phyloP scores from a whole-genome alignment of 179 eudicot genomes.

The Spinacia oleracea region DNA sequence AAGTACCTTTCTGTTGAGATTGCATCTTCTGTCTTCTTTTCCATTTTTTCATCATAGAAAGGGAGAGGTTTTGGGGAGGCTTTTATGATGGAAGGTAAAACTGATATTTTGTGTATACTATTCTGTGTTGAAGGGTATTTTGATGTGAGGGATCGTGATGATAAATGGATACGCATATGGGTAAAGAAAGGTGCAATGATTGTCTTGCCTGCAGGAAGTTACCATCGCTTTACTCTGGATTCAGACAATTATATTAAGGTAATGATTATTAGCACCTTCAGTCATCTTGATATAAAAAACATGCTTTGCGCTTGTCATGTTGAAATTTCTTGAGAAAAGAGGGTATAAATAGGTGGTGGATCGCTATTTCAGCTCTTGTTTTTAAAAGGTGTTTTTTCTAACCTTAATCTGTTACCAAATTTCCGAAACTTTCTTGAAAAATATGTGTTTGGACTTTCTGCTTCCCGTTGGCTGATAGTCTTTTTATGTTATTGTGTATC shows the following conservation, averaged over 20 bases:
- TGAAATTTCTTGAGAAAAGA: neutral
- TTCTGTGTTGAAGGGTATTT: slow-evolving; percentile 63
- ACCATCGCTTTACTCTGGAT: slow-evolving; percentile 77
- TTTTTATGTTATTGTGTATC: neutral
- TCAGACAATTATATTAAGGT: slow-evolving; percentile 69
- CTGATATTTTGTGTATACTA: slow-evolving; percentile 3
- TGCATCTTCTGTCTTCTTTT: slow-evolving; percentile 7
- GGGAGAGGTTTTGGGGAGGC: neutral
- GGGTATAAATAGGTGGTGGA: neutral
- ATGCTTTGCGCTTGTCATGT: neutral
- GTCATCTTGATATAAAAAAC: neutral
- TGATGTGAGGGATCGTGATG: slow-evolving; percentile 90
- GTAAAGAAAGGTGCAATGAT: slow-evolving; percentile 97
- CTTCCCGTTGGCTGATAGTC: neutral
- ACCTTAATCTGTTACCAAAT: neutral
- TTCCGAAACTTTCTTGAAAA: neutral
- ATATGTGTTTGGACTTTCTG: neutral
- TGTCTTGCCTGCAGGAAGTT: slow-evolving; percentile 93
- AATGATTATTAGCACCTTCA: slow-evolving; percentile 9
- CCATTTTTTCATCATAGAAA: neutral
- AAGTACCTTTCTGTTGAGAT: slow-evolving; percentile 1
- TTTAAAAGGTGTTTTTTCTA: neutral
- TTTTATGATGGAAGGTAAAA: slow-evolving; percentile 7
- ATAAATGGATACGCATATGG: slow-evolving; percentile 91
- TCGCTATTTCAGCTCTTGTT: neutral